A percentile compares a stretch with the other conserved stretches of the same genome.
Evolutionary conservation across 306 rosid genomes (phyloP).

Genomic region (Sicyos edulis): DNA sequence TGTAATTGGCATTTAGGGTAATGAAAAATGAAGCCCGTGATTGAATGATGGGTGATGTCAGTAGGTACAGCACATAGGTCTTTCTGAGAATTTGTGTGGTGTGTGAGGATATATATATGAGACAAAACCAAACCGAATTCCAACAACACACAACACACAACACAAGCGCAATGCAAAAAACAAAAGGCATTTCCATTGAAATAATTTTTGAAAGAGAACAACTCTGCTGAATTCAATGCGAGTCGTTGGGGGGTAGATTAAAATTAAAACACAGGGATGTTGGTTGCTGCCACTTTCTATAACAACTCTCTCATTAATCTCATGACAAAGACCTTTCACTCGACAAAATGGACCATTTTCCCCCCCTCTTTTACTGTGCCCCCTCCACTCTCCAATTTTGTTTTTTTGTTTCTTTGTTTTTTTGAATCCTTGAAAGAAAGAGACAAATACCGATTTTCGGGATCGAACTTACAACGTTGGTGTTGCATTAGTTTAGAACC

Average conservation of each 20-base stretch:
- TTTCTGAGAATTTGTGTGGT: neutral
- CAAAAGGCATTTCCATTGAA: neutral
- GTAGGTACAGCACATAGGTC: neutral
- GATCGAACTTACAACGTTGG: neutral
- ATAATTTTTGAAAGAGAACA: constrained; percentile 20
- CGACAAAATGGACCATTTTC: constrained; percentile 57
- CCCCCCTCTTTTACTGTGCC: neutral
- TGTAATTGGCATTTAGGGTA: too few relatives aligned
- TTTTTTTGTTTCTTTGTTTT: neutral
- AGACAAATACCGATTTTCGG: too few relatives aligned
- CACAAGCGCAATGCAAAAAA: neutral
- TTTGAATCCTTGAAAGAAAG: neutral
- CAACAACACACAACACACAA: neutral
- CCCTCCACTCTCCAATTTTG: neutral
- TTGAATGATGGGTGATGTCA: constrained; percentile 16
- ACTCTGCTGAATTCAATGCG: constrained; percentile 35
- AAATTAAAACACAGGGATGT: constrained; percentile 22
- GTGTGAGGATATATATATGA: neutral
- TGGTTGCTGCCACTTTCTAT: neutral
- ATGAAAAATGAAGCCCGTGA: constrained; percentile 6
- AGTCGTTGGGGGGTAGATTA: constrained; percentile 46
- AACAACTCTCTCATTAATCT: neutral
- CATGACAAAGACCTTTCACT: constrained; percentile 85
- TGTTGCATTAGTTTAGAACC: too few relatives aligned
- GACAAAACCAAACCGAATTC: constrained; percentile 18